Evolutionary conservation across 2,329 filamentous ascomycete species (phyloP).

Genomic region (Apiospora arundinis): DNA sequence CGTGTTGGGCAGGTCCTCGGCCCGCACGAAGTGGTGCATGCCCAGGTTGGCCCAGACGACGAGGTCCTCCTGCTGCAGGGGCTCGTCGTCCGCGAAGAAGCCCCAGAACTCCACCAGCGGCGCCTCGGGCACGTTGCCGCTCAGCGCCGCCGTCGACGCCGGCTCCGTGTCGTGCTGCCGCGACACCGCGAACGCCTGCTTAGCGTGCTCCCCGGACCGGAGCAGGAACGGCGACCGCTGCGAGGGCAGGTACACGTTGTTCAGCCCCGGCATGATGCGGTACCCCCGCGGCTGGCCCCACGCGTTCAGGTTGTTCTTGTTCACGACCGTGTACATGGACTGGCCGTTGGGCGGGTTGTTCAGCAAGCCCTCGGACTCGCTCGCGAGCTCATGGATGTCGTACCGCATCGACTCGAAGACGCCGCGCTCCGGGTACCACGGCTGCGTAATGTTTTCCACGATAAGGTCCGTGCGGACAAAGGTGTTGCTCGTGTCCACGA

Average conservation of each 20-base stretch:
- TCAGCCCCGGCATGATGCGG: conserved; percentile 42
- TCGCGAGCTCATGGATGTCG: conserved; percentile 33
- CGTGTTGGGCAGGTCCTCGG: conserved; percentile 41
- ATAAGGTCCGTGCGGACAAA: conserved; percentile 34
- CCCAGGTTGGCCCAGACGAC: conserved; percentile 57
- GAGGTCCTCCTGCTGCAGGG: conserved; percentile 44
- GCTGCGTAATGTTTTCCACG: conserved; percentile 27
- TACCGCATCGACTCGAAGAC: conserved; percentile 30
- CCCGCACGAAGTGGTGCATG: conserved; percentile 53
- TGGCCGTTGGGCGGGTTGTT: conserved; percentile 38
- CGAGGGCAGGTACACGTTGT: conserved; percentile 41
- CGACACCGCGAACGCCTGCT: conserved; percentile 45
- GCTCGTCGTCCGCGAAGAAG: conserved; percentile 48
- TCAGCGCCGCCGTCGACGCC: conserved; percentile 37
- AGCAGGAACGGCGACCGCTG: conserved; percentile 40
- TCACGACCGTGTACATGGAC: conserved; percentile 45
- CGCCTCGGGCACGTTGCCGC: conserved; percentile 32
- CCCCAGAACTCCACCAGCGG: conserved; percentile 49
- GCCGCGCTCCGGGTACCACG: conserved; percentile 39
- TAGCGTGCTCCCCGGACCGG: conserved; percentile 41
- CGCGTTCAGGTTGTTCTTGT: conserved; percentile 40
- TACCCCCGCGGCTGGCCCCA: conserved; percentile 49
- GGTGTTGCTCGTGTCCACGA: conserved; percentile 29
- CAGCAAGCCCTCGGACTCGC: conserved; percentile 36
- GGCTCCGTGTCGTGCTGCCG: conserved; percentile 51